These are phyloP conservation scores for Talaromyces amestolkiae DNA, from an alignment of 2,329 filamentous ascomycete species.

Conservation along the genomic window DNA sequence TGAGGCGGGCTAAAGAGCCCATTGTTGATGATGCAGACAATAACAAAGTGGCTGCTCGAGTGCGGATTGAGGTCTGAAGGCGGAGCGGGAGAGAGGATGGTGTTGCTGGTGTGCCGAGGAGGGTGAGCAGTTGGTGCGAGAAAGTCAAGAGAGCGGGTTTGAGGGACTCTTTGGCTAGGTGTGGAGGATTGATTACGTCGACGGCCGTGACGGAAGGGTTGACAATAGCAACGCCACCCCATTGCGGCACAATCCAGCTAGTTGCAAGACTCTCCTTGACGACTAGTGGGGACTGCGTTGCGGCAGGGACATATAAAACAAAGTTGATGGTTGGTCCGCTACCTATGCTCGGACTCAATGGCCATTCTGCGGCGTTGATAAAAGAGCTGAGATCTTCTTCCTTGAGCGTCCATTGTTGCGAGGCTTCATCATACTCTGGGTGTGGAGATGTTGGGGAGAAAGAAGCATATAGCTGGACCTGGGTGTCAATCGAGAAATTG, in stretches of 20 bases:
- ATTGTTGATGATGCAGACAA: constrained; percentile 89
- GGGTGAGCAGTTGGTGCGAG: constrained; percentile 80
- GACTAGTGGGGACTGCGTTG: constrained; percentile 59
- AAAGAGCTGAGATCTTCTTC: constrained; percentile 90
- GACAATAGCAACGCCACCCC: constrained; percentile 76
- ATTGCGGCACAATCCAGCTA: constrained; percentile 94
- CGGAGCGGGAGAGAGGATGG: constrained; percentile 78
- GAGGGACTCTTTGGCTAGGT: constrained; percentile 65
- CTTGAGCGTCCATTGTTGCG: constrained; percentile 65
- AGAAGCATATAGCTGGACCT: constrained; percentile 86
- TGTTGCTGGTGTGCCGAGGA: constrained; percentile 78
- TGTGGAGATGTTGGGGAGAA: constrained; percentile 61
- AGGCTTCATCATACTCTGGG: constrained; percentile 53
- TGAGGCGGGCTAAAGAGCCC: constrained; percentile 85
- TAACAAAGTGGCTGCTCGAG: constrained; percentile 79
- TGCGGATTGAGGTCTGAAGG: constrained; percentile 78
- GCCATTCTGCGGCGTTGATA: constrained; percentile 98
- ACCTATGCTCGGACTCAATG: constrained; percentile 88
- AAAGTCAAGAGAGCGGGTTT: constrained; percentile 84
- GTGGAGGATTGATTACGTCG: constrained; percentile 39
- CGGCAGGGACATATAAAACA: constrained; percentile 80
- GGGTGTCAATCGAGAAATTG: constrained; percentile 93
- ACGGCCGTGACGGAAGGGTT: constrained; percentile 49
- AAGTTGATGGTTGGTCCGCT: constrained; percentile 94
- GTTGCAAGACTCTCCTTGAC: constrained; percentile 61